Percentiles rank a stretch among this genome's conserved stretches.
Evolutionary conservation across 176 grass and related monocot genomes (phyloP).

Genomic region (Oryza meridionalis): DNA sequence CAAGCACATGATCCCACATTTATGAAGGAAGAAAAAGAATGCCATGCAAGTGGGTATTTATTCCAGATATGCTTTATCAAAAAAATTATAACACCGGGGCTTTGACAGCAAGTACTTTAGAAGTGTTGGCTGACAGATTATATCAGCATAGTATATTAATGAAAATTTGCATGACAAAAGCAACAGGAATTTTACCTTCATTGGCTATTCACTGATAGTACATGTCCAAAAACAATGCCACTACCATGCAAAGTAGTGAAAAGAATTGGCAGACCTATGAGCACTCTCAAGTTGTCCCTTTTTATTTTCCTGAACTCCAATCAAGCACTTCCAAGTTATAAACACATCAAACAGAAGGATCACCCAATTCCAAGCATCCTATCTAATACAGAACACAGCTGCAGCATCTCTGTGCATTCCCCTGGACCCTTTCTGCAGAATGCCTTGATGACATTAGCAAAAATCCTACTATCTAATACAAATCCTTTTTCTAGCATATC

Average conservation of each 20-base stretch:
- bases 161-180: conserved; percentile 20
- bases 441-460: conserved; percentile 71
- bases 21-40: not conserved
- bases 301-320: not conserved
- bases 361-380: conserved; percentile 68
- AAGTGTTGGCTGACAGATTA: not conserved
- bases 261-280: not conserved
- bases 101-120: not conserved
- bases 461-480: conserved; percentile 63
- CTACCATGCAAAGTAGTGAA: not conserved
- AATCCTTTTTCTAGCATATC: conserved; percentile 66
- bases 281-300: not conserved
- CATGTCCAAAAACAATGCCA: conserved; percentile 16
- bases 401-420: conserved; percentile 52
- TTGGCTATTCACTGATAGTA: conserved; percentile 10
- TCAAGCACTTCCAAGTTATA: not conserved
- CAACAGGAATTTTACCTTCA: conserved; percentile 2
- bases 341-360: conserved; percentile 26
- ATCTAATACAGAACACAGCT: conserved; percentile 70
- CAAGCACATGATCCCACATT: not conserved
- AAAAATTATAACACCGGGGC: conserved; percentile 9
- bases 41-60: not conserved
- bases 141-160: conserved; percentile 1
- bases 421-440: conserved; percentile 79
- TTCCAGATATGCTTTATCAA: not conserved